Evolutionary conservation across 495 filamentous ascomycete species (phyloP).

Genomic region (Hypoxylon intermedium): DNA sequence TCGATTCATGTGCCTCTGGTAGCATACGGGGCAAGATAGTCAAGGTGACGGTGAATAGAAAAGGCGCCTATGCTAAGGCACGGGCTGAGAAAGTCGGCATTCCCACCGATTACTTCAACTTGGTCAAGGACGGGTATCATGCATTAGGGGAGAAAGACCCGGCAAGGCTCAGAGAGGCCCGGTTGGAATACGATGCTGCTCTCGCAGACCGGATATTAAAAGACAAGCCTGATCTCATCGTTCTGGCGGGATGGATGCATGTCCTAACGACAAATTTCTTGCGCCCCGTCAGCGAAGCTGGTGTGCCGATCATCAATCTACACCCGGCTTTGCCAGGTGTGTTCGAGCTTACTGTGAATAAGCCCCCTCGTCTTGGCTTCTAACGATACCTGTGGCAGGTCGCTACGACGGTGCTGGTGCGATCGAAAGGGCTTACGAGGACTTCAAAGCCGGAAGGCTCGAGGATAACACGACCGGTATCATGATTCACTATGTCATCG

Average conservation of each 20-base stretch:
- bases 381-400: constrained; percentile 45
- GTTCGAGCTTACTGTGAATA: constrained; percentile 6
- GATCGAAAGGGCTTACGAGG: constrained; percentile 78
- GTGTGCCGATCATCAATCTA: constrained; percentile 80
- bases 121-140: constrained; percentile 67
- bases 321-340: constrained; percentile 62
- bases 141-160: constrained; percentile 58
- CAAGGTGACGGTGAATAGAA: constrained; percentile 83
- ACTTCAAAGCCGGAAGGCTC: constrained; percentile 74
- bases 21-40: constrained; percentile 70
- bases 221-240: constrained; percentile 74
- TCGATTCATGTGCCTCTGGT: constrained; percentile 68
- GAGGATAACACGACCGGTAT: constrained; percentile 75
- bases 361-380: constrained; percentile 2
- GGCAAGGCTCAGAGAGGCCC: constrained; percentile 64
- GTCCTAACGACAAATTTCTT: constrained; percentile 58
- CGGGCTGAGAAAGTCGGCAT: constrained; percentile 75
- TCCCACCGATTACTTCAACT: constrained; percentile 85
- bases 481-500: constrained; percentile 93
- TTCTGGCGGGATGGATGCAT: constrained; percentile 75
- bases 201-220: constrained; percentile 73
- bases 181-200: constrained; percentile 79
- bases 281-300: constrained; percentile 64
- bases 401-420: constrained; percentile 80
- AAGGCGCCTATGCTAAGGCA: constrained; percentile 77